These are phyloP conservation scores for Sarocladium kiliense DNA, from an alignment of 2,329 filamentous ascomycete species.

Conservation along the genomic window DNA sequence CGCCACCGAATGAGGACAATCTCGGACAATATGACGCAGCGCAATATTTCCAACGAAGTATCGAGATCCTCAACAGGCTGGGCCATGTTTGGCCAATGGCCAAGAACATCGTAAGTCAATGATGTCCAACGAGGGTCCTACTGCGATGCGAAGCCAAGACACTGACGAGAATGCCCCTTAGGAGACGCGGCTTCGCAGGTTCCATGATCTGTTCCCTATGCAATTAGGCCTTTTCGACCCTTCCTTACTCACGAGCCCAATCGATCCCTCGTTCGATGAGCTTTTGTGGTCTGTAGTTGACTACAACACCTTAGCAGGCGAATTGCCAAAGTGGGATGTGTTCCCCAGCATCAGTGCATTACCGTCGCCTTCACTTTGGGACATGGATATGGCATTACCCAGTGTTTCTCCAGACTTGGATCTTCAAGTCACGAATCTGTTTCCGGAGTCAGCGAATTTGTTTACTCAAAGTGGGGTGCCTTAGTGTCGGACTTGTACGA, in stretches of 20 bases:
- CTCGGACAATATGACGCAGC: conserved; percentile 3
- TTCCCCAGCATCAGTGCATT: conserved; percentile 3
- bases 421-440: not conserved
- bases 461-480: not conserved
- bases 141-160: not conserved
- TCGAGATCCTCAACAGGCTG: not conserved
- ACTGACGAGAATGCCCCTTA: not conserved
- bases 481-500: not conserved
- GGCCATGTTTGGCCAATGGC: conserved; percentile 12
- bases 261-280: conserved; percentile 10
- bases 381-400: not conserved
- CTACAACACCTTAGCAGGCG: conserved; percentile 11
- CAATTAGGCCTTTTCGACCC: conserved; percentile 10
- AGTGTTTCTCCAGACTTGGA: not conserved
- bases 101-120: conserved; percentile 11
- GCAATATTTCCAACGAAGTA: conserved; percentile 3
- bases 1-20: conserved; percentile 4
- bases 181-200: conserved; percentile 4
- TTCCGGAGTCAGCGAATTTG: not conserved
- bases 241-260: conserved; percentile 7
- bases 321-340: conserved; percentile 9
- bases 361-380: conserved; percentile 6
- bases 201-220: not conserved
- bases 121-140: no score
- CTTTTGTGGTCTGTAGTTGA: conserved; percentile 13